Base-by-base conservation (phyloP, 2,329 filamentous ascomycete genomes). In the Penicillium sp. region DNA sequence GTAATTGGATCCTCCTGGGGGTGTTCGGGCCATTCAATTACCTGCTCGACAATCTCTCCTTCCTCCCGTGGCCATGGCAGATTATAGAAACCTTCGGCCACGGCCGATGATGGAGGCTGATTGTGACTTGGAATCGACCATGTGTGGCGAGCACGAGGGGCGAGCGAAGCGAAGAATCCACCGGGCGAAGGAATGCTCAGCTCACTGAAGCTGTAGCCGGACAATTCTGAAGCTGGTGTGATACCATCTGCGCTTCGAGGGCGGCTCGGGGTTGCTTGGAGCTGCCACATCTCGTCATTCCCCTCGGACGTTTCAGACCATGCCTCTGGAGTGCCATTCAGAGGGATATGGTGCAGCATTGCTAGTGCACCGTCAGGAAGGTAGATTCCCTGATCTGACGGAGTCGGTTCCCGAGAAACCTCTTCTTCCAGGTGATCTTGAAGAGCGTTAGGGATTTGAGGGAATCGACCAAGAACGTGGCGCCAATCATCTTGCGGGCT, bases 61-160 rank as follows among this genome's bases (percentile, higher is more conserved):
- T 73, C 56, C 45, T 76, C 69, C 20, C 73, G 73, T 58, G 78
- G 80, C 87, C 91, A 96, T 3, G 92, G 91, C 25, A 87, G 81
- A 56, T 87, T 86, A 74, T 97, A 97, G 65, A 96, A 97, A 56
- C 88, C 84, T 68, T 96, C 90, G 9, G 92, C 92, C n/a, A 88
- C 91, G 27, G 90, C 90, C 1, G 92, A 96, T 0, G 90, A 92
- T 1, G 91, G 91, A 7, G 82, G 79, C 11, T 81, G 79, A 18
- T 79, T 78, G 60, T 71, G 75, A 25, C 75, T 74, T 10, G 80
- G 78, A 53, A 86, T 75, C 64, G 90, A 85, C 92, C 92, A 97
- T 11, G 92, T 94, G 64, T 86, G 85, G 46, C 91, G 84, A 33
- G 87, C 85, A 47, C 84, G 82, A 3, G 87, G 83, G 33, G 88